A percentile compares a stretch with the other conserved stretches of the same genome.
phyloP scores from a whole-genome alignment of 805 yeast genomes.

The Yarrowia sp. region DNA sequence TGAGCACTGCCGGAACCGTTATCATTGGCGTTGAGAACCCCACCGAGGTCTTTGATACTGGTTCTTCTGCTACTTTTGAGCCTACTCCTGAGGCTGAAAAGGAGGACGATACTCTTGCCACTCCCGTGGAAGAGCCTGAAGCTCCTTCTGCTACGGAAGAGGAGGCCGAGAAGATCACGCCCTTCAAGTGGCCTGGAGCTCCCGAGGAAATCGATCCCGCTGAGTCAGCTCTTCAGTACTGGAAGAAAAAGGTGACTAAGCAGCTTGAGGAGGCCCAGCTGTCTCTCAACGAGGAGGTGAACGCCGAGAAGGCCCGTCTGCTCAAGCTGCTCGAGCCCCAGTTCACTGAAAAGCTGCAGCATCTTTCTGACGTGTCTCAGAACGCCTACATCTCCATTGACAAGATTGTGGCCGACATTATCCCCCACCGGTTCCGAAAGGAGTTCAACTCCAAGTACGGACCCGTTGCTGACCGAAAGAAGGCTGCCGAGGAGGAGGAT shows the following conservation, averaged over 20 bases:
- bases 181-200: conserved; percentile 14
- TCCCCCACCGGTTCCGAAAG: conserved; percentile 86
- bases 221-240: conserved; percentile 28
- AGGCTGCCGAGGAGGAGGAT: conserved; percentile 18
- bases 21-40: conserved; percentile 26
- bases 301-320: conserved; percentile 30
- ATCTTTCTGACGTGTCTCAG: conserved; percentile 20
- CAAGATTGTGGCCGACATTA: conserved; percentile 80
- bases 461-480: neutral
- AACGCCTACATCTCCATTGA: conserved; percentile 23
- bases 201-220: conserved; percentile 9
- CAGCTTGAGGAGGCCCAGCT: conserved; percentile 33
- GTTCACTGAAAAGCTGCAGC: conserved; percentile 33
- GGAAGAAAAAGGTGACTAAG: conserved; percentile 34
- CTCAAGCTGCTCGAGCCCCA: conserved; percentile 30
- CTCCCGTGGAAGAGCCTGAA: neutral
- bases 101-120: neutral
- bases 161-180: conserved; percentile 8
- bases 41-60: neutral
- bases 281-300: conserved; percentile 34
- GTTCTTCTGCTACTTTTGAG: neutral
- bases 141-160: neutral
- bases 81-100: neutral
- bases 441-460: conserved; percentile 53
- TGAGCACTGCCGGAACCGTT: conserved; percentile 17